Evolutionary conservation across 2,329 filamentous ascomycete species (phyloP), one percentile per base, ranked within the genome.

Genomic region (Didymella segeticola): DNA sequence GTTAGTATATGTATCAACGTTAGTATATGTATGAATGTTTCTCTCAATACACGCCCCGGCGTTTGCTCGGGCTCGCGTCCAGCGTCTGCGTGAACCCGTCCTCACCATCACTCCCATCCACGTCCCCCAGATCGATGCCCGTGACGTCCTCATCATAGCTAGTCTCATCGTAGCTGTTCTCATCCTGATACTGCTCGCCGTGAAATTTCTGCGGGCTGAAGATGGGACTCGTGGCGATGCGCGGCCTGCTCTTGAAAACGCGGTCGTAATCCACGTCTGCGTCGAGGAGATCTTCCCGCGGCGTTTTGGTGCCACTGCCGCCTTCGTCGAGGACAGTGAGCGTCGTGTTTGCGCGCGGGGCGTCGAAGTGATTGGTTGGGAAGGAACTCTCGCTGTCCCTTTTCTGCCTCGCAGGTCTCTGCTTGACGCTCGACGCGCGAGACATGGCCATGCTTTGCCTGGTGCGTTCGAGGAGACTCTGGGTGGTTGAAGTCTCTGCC

Each of bases 181-280:
- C 56, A 9, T 56, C 42, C 6, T 15, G 48, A 46, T 51, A 50
- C 14, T 47, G 60, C 9, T 57, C 60, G 27, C 12, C 12, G 42
- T 50, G 14, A 42, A 19, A 47, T 27, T 46, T 55, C 15, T 53
- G 42, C 2, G 70, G 70, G 46, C 63, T 66, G 42, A 71, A 71
- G 1, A 86, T 71, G 1, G 92, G 91, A 71, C 91, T 96, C 10
- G 85, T 84, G 60, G 88, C 87, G 61, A 97, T 86, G 73, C 87
- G 89, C 0, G 93, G 93, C 60, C 93, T 78, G 59, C 90, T 93
- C 75, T 88, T 90, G 72, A 97, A 97, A 1, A 96, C 88, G 22
- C 88, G 89, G 54, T 89, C 88, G 72, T 91, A 89, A 56, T 96
- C 91, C 4, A 83, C 80, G 61, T 91, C 87, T 48, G 87, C 82